Evolutionary conservation across 2,329 filamentous ascomycete genomes (phyloP), one percentile per base, ranked within the genome.

Genomic region (Penicillium verrucosum): DNA sequence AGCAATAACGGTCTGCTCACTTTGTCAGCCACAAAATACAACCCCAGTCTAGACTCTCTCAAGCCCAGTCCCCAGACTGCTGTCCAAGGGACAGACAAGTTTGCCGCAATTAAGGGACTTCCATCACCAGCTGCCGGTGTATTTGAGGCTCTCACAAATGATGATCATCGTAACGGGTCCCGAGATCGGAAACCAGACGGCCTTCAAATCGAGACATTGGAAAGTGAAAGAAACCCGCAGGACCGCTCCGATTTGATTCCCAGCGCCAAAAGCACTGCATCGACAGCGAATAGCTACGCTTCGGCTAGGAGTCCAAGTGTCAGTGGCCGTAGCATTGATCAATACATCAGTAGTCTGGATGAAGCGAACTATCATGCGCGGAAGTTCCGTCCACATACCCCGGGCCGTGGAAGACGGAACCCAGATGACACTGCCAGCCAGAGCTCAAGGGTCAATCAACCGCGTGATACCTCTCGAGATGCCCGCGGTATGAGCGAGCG

Each of bases 331-430:
- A 90, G 85, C 61, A 82, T 90, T 36, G 89, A 95, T 64, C 87
- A 92, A 61, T 95, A 94, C 69, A 92, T 96, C 61, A 90, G 86
- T 74, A 94, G 90, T 69, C 77, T 96, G 1, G 91, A 96, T 34
- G 84, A 90, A 49, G 89, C 90, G 10, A 85, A 86, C 55, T 82
- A 85, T 57, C 85, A 86, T 67, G 77, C 80, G 5, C 80, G 77
- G 60, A 80, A 82, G 30, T 71, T 75, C 27, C 76, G 76, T 25
- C 75, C 75, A 37, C 74, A 75, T 57, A 72, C 74, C 43, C 74
- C 73, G 51, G 83, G 81, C 45, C 81, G 85, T 8, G 82, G 84
- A 51, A 80, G 75, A 59, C 75, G 74, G 57, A 75, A 75, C 38
- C 73, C 73, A 11, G 73, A 73, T 5, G 72, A 72, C 16, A 67